Evolutionary conservation across 148 eudicot genomes (phyloP).

Genomic region (Drosera capensis): DNA sequence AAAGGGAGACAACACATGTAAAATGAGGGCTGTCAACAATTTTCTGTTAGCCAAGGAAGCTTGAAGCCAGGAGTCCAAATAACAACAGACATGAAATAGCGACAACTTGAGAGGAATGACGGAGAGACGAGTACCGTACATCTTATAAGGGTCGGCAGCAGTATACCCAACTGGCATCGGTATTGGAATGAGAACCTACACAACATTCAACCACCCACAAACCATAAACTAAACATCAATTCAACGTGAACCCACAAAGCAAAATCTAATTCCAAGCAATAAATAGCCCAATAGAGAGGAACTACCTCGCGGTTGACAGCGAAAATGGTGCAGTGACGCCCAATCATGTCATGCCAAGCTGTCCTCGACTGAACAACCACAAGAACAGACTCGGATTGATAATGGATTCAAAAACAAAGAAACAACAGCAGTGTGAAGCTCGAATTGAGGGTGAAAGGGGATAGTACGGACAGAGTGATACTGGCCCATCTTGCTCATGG

Average conservation of each 20-base stretch:
- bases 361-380: slow-evolving; percentile 49
- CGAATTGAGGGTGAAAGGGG: slow-evolving; percentile 5
- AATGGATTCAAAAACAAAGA: background rate
- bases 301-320: slow-evolving; percentile 94
- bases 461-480: slow-evolving; percentile 55
- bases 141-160: slow-evolving; percentile 94
- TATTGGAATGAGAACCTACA: slow-evolving; percentile 67
- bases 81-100: too few species aligned
- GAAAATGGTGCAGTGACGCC: slow-evolving; percentile 85
- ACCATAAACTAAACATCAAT: background rate
- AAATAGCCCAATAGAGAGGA: background rate
- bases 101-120: too few species aligned
- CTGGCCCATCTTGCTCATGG: slow-evolving; percentile 83
- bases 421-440: background rate
- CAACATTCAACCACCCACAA: background rate
- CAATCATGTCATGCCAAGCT: slow-evolving; percentile 89
- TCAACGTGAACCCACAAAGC: too few species aligned
- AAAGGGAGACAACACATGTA: too few species aligned
- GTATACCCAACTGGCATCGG: slow-evolving; percentile 89
- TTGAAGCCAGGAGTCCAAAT: too few species aligned
- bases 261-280: background rate
- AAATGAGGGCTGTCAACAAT: too few species aligned
- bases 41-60: too few species aligned
- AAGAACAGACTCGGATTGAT: background rate
- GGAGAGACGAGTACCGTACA: too few species aligned